Conservation (phyloP, 306 rosid species). For the Luffa acutangula region DNA sequence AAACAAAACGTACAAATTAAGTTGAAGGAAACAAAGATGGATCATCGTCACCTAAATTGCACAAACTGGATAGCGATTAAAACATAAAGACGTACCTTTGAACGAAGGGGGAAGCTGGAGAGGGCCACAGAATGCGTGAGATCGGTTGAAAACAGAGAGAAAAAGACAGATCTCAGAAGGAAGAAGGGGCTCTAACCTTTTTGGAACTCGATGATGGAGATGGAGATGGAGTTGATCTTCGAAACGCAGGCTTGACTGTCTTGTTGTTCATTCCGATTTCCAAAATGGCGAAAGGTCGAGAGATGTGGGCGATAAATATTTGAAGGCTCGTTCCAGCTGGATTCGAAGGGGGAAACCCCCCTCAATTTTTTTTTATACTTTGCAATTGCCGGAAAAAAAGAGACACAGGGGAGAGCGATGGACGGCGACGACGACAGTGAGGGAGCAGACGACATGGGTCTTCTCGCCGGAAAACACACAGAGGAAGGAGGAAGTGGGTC, state of each 20-base stretch:
- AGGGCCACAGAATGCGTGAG: constrained; percentile 14
- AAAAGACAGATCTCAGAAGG: constrained; percentile 15
- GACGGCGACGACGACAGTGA: no score
- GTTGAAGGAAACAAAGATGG: background rate
- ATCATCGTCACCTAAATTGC: background rate
- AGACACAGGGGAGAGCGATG: no score
- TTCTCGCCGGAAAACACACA: no score
- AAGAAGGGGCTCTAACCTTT: constrained; percentile 9
- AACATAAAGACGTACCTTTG: constrained; percentile 5
- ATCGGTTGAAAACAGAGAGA: constrained; percentile 13
- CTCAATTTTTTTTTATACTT: no score
- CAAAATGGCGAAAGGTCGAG: background rate
- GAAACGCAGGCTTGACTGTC: constrained; percentile 22
- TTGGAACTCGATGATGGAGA: constrained; percentile 3
- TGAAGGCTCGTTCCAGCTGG: no score
- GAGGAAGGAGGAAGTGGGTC: no score
- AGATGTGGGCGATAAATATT: background rate
- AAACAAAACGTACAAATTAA: background rate
- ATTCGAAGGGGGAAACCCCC: no score
- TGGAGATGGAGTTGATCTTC: constrained; percentile 15
- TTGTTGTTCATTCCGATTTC: constrained; percentile 5
- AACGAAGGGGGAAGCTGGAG: background rate
- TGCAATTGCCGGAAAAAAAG: no score
- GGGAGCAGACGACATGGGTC: no score
- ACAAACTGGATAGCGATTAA: background rate